Conservation (phyloP, 768 basidiomycete genomes). For the Guyanaporus albipodus region DNA sequence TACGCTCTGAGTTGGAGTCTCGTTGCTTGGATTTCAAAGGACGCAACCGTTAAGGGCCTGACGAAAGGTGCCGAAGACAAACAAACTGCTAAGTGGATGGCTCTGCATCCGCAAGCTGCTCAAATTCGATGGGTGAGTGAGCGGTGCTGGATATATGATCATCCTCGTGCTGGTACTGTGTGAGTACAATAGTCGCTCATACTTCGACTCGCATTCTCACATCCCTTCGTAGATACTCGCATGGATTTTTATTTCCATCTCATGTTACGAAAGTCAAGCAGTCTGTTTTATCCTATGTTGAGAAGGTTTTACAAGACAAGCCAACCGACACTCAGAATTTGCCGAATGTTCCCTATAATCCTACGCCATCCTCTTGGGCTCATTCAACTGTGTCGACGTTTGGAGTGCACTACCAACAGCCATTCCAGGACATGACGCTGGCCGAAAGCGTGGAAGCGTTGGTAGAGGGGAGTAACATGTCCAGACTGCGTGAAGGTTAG, state of each 20-base stretch:
- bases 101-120: slow-evolving; percentile 69
- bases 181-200: slow-evolving; percentile 38
- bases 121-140: slow-evolving; percentile 89
- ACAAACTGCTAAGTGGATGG: slow-evolving; percentile 90
- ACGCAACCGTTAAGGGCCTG: slow-evolving; percentile 60
- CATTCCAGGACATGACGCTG: slow-evolving; percentile 59
- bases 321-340: slow-evolving; percentile 26
- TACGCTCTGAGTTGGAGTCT: slow-evolving; percentile 89
- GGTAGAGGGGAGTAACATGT: slow-evolving; percentile 89
- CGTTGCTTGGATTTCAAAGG: slow-evolving; percentile 81
- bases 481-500: slow-evolving; percentile 60
- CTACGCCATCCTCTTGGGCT: slow-evolving; percentile 60
- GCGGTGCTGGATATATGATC: slow-evolving; percentile 97
- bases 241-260: slow-evolving; percentile 93
- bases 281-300: slow-evolving; percentile 50
- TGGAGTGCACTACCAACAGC: slow-evolving; percentile 68
- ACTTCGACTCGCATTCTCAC: slow-evolving; percentile 4
- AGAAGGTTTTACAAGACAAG: slow-evolving; percentile 38
- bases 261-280: slow-evolving; percentile 68
- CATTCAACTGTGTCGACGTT: slow-evolving; percentile 87
- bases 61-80: slow-evolving; percentile 89
- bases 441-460: slow-evolving; percentile 83
- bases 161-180: slow-evolving; percentile 92
- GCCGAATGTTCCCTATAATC: slow-evolving; percentile 22
- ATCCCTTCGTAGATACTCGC: slow-evolving; percentile 66